Conservation (phyloP, 2,329 filamentous ascomycete species). For the Tricladium varicosporioides region DNA sequence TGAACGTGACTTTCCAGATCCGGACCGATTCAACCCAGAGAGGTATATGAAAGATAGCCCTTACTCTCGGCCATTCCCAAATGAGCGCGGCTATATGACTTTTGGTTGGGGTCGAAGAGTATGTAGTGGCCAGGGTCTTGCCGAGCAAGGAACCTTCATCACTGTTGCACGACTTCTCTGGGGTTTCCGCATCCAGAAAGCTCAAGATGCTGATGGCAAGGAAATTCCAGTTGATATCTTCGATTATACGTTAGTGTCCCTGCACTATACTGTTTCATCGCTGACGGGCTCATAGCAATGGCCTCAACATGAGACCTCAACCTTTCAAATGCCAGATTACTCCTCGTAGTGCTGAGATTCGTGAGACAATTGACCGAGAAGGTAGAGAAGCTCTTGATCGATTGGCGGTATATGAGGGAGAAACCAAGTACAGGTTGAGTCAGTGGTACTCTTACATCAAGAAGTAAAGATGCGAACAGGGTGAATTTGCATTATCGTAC, state of each 20-base stretch:
- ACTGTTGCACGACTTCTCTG: conserved; percentile 19
- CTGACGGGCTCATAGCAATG: conserved; percentile 14
- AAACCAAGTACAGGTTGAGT: conserved; percentile 22
- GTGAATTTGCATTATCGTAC: not conserved
- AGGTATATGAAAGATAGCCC: conserved; percentile 39
- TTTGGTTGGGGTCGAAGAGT: conserved; percentile 54
- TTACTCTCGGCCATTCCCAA: conserved; percentile 46
- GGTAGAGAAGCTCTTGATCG: conserved; percentile 19
- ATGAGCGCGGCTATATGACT: conserved; percentile 52
- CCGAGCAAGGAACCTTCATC: conserved; percentile 35
- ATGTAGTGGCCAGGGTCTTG: conserved; percentile 50
- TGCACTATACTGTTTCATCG: conserved; percentile 7
- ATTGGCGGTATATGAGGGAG: conserved; percentile 19
- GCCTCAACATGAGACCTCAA: conserved; percentile 28
- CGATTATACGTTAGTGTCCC: conserved; percentile 31
- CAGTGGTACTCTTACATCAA: conserved; percentile 8
- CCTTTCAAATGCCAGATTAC: conserved; percentile 34
- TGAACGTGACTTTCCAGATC: conserved; percentile 37
- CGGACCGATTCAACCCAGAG: conserved; percentile 45
- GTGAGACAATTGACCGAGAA: conserved; percentile 18
- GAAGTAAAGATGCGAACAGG: not conserved
- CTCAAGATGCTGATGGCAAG: conserved; percentile 18
- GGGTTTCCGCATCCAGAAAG: conserved; percentile 22
- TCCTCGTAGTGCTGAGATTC: conserved; percentile 26
- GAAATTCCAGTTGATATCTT: conserved; percentile 26